These are phyloP conservation scores for Umbilicaria muhlenbergii DNA, from an alignment of 495 filamentous ascomycete genomes.

Conservation along the genomic window DNA sequence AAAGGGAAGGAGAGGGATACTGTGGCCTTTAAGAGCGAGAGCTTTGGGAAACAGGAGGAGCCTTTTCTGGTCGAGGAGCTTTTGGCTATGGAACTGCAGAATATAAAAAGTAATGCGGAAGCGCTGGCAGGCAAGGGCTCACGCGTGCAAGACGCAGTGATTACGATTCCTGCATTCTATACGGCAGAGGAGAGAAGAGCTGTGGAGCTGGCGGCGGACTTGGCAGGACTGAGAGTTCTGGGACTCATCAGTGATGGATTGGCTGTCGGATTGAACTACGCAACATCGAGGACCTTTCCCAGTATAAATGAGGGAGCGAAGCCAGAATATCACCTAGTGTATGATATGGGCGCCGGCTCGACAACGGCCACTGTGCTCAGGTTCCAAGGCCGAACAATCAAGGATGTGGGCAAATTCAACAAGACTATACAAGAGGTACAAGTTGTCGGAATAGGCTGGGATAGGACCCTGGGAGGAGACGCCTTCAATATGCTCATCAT, in stretches of 20 bases:
- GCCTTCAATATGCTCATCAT: conserved; percentile 74
- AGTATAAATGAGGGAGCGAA: conserved; percentile 68
- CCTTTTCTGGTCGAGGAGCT: conserved; percentile 84
- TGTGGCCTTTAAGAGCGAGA: conserved; percentile 59
- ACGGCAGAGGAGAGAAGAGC: conserved; percentile 75
- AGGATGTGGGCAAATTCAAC: conserved; percentile 85
- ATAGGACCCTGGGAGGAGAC: conserved; percentile 80
- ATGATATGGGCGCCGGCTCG: conserved; percentile 97
- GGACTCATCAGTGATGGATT: conserved; percentile 79
- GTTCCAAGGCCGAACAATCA: conserved; percentile 79
- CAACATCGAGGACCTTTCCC: conserved; percentile 77
- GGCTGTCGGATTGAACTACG: conserved; percentile 89
- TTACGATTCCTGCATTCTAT: conserved; percentile 87
- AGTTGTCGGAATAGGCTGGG: conserved; percentile 77
- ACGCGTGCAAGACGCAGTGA: conserved; percentile 61
- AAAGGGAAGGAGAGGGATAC: conserved; percentile 46
- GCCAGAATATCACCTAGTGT: conserved; percentile 85
- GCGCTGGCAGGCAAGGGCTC: conserved; percentile 64
- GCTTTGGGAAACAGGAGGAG: conserved; percentile 46
- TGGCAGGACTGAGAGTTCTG: conserved; percentile 77
- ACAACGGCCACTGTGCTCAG: conserved; percentile 84
- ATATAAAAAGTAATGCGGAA: conserved; percentile 76
- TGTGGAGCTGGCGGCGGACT: conserved; percentile 61
- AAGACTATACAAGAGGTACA: conserved; percentile 92
- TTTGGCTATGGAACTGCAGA: conserved; percentile 89